phyloP scores from a whole-genome alignment of 306 rosid genomes.

The Vigna mungo region DNA sequence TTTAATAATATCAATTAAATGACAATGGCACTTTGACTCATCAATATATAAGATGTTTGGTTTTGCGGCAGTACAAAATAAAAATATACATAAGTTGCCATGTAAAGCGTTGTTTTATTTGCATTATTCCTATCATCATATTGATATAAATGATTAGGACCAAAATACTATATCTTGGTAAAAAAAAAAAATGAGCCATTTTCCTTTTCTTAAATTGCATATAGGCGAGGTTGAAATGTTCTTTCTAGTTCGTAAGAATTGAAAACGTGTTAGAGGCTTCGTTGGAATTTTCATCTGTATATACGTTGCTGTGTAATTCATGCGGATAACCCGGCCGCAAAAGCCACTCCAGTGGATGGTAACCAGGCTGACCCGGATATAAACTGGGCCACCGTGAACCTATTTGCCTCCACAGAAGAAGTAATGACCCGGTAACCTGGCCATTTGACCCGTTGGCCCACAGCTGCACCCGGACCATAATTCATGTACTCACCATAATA shows the following conservation, averaged over 20 bases:
- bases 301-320: conserved; percentile 28
- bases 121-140: conserved; percentile 23
- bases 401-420: conserved; percentile 62
- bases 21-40: conserved; percentile 15
- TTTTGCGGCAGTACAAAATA: not conserved
- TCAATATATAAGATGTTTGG: conserved; percentile 9
- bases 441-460: conserved; percentile 82
- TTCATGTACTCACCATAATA: conserved; percentile 96
- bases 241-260: too few species aligned
- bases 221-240: not conserved
- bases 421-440: conserved; percentile 87
- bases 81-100: not conserved
- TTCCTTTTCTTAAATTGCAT: conserved; percentile 3
- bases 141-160: conserved; percentile 2
- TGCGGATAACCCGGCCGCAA: conserved; percentile 66
- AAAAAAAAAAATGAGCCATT: conserved; percentile 24
- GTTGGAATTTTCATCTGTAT: not conserved
- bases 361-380: conserved; percentile 87
- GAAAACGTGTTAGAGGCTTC: not conserved
- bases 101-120: conserved; percentile 9
- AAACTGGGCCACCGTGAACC: conserved; percentile 75
- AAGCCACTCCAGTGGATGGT: conserved; percentile 94
- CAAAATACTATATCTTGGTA: conserved; percentile 13
- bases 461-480: conserved; percentile 77
- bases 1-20: not conserved